A percentile compares a stretch with the other conserved stretches of the same genome.
Evolutionary conservation across 495 filamentous ascomycete genomes (phyloP).

Genomic region (Neurospora tetrasperma): DNA sequence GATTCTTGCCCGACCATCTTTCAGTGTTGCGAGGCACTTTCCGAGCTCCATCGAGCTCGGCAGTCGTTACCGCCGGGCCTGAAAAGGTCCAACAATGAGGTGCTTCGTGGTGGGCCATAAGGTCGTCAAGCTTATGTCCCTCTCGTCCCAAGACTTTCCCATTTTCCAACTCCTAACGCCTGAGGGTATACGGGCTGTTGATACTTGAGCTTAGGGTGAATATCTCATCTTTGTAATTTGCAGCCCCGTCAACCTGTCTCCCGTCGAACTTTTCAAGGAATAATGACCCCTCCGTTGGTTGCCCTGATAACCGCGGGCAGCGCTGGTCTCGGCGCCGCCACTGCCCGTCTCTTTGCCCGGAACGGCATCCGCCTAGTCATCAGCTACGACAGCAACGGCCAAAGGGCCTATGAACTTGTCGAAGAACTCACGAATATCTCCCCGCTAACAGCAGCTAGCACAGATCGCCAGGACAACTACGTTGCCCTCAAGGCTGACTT

Average conservation of each 20-base stretch:
- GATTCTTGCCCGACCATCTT: neutral
- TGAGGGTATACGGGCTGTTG: too few relatives aligned
- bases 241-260: neutral
- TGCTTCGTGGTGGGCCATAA: neutral
- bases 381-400: slow-evolving; percentile 40
- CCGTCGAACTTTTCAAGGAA: neutral
- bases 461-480: slow-evolving; percentile 14
- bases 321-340: slow-evolving; percentile 47
- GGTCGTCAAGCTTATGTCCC: neutral
- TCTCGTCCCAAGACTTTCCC: neutral
- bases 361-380: slow-evolving; percentile 39
- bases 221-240: neutral
- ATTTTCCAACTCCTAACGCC: neutral
- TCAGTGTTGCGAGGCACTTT: neutral
- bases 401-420: slow-evolving; percentile 34
- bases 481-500: slow-evolving; percentile 40
- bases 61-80: neutral
- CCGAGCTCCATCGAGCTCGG: neutral
- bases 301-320: slow-evolving; percentile 46
- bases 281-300: slow-evolving; percentile 18
- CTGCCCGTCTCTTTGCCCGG: slow-evolving; percentile 38
- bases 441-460: neutral
- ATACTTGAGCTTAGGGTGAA: neutral
- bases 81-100: neutral
- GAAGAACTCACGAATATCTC: slow-evolving; percentile 29